phyloP scores from a whole-genome alignment of 495 filamentous ascomycete genomes.

The Bombardia bombarda region DNA sequence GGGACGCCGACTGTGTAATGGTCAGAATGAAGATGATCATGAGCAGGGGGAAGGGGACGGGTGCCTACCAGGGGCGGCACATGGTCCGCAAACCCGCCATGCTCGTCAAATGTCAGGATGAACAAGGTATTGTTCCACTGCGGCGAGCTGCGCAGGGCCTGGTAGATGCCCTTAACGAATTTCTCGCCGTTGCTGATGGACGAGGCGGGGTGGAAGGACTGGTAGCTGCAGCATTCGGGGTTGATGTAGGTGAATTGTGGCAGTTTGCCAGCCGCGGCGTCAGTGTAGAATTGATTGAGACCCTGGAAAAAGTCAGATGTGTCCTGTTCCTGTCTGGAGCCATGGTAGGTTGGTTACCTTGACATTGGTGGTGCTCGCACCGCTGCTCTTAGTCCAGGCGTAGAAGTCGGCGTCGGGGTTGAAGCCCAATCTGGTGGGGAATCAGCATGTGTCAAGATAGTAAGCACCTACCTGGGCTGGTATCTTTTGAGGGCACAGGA shows the following conservation, averaged over 20 bases:
- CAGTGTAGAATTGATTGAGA: constrained; percentile 39
- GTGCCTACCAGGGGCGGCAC: constrained; percentile 28
- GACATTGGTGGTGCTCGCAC: constrained; percentile 15
- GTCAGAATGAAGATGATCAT: no score
- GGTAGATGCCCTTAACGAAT: constrained; percentile 44
- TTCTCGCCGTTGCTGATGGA: constrained; percentile 39
- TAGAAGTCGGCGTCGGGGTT: constrained; percentile 21
- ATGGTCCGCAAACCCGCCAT: constrained; percentile 41
- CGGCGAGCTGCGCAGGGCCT: constrained; percentile 9
- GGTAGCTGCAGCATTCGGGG: constrained; percentile 39
- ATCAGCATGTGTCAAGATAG: no score
- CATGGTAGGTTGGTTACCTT: no score
- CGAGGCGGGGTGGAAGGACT: constrained; percentile 40
- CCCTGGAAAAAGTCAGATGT: no score
- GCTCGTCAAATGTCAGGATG: constrained; percentile 44
- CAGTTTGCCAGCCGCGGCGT: constrained; percentile 36
- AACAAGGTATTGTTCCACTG: constrained; percentile 29
- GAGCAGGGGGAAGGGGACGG: no score
- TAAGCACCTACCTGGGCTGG: no score
- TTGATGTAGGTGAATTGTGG: constrained; percentile 43
- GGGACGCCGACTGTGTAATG: no score
- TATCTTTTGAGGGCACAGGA: no score
- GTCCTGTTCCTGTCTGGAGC: no score
- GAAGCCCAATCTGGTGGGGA: no score
- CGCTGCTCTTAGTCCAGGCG: constrained; percentile 29